Base-by-base conservation (phyloP, 2,329 filamentous ascomycete genomes). In the Purpureocillium lavendulum region DNA sequence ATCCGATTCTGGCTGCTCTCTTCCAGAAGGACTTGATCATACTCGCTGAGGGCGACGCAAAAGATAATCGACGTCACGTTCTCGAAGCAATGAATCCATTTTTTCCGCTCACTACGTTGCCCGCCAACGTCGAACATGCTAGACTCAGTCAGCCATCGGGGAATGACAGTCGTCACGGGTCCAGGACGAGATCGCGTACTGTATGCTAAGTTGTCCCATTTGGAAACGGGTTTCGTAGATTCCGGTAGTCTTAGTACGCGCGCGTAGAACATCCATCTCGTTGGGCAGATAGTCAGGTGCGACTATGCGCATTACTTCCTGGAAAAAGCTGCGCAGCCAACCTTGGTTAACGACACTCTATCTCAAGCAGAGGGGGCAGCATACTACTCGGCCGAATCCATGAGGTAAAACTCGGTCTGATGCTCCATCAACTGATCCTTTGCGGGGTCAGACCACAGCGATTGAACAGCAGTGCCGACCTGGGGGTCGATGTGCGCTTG, bases 21-120 rank as follows among this genome's bases (percentile, higher is more conserved):
- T 65, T 98, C 92, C 31, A 98, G 71, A 39, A 98, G 70, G 5
- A 96, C 90, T 66, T 98, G 92, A 57, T 98, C 92, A 61, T 98
- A 98, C 65, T 98, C 92, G 68, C 89, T 97, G 52, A 98, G 69
- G 13, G 92, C 92, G 45, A 98, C 92, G 58, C 92, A 98, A 66
- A 98, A 98, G 51, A 98, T 98, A 62, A 98, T 98, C 4, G 92
- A 97, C 33, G 92, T 98, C 54, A 98, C 92, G 54, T 97, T 97
- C 64, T 98, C 92, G 62, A 98, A 98, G 69, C 92, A 98, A 67
- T 98, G 92, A 58, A 98, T 98, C 92, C 92, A 98, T 69, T 98
- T 98, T 72, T 98, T 98, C 46, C 92, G 79, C 66, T 98, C 92
- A 62, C 90, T 97, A 58, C 92, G 75, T 65, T 98, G 92, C 17